Base-by-base conservation (phyloP, 2,329 filamentous ascomycete genomes). In the Hypoxylon sp. region DNA sequence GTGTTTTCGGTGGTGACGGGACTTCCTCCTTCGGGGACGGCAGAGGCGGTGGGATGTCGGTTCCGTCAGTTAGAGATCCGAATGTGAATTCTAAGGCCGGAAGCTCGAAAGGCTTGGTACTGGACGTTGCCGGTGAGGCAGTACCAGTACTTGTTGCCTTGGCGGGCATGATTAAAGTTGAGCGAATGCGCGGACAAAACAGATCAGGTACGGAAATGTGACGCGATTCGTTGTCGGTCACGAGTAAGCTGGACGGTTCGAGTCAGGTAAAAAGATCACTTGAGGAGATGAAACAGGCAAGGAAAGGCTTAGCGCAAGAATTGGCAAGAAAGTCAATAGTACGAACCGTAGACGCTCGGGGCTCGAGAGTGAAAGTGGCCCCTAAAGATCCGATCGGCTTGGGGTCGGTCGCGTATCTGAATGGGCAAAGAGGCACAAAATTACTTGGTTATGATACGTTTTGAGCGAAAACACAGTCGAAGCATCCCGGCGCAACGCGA, bases 51-150 rank as follows among this genome's bases (percentile, higher is more conserved):
- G 87, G 87, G 70, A 89, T 89, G 74, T 87, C 75, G 75, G 87
- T 89, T 59, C 87, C 87, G 43, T 89, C 87, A 46, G 87, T 89
- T 75, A 89, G 80, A 50, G 84, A 87, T 65, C 83, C 82, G 72
- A 89, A 88, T 71, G 87, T 84, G 79, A 89, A 83, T 69, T 89
- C 80, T 67, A 89, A 82, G 50, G 82, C 83, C 7, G 87, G 87
- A 63, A 89, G 83, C 79, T 89, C 85, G 69, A 89, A 89, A 72
- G 81, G 81, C 63, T 76, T 78, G 21, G 73, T 56, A 13, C 69
- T 36, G 10, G 72, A 53, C 5, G 75, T 51, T 53, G 69, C 58
- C 51, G 73, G 32, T 36, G 67, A 52, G 49, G 56, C 67, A 53
- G 64, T 67, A 55, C 70, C 73, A 55, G 71, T 73, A 64, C 66